Evolutionary conservation across 768 basidiomycete genomes (phyloP), one percentile per base, ranked within the genome.

Genomic region (Collybiopsis luxurians): DNA sequence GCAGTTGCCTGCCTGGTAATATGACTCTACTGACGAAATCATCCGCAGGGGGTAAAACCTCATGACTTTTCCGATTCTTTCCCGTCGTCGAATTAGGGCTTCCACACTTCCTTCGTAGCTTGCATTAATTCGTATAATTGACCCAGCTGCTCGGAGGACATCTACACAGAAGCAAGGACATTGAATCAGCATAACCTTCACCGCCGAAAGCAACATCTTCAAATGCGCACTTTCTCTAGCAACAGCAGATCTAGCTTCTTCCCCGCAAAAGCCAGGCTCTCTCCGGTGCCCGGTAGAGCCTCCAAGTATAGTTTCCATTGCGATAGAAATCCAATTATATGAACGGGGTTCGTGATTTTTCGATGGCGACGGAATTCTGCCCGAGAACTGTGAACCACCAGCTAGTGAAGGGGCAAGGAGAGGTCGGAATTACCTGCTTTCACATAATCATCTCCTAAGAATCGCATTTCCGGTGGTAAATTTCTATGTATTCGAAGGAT

Each of bases 251-350:
- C 90, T 36, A 95, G 72, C 58, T 73, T 87, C 69, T 82, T 86
- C 30, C 89, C 89, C 28, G 65, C 65, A 64, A 89, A 92, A 31
- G 63, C 65, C 53, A 72, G 67, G 2, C 67, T 73, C 34, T 80
- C 75, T 4, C 72, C 66, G 13, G 77, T 80, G 26, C 64, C 71
- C 12, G 85, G 85, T 31, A 89, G 68, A 58, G 82, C 72, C 63
- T 96, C 92, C 55, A 98, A 79, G 70, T 99, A 98, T 57, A 82
- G 69, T 70, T 96, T 97, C 96, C 96, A 99, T 65, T 98, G 92
- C 2, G 89, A 88, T 9, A 98, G 78, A 67, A 99, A 99, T 2
- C 93, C 95, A 68, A 98, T 96, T 59, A 98, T 85, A 68, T 98
- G 86, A 7, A 87, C 78, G 2, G 94, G 91, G 71, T 98, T 98